A percentile compares a stretch with the other conserved stretches of the same genome.
Evolutionary conservation across 805 yeast genomes (phyloP).

Genomic region (Saturnispora zaruensis): DNA sequence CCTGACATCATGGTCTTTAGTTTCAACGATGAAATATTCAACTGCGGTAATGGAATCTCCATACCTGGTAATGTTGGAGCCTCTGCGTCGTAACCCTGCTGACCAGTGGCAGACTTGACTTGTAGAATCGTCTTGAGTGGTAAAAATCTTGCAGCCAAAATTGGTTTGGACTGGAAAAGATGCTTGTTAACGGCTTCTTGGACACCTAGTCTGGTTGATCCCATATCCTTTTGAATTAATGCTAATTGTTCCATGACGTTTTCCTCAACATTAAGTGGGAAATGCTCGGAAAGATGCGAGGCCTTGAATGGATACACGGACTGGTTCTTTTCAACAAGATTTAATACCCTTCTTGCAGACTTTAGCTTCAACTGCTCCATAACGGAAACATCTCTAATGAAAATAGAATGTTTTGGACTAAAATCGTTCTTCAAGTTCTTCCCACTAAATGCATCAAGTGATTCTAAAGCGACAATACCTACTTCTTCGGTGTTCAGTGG

Average conservation of each 20-base stretch:
- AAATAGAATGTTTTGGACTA: slow-evolving; percentile 60
- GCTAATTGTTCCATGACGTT: slow-evolving; percentile 33
- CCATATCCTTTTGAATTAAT: slow-evolving; percentile 45
- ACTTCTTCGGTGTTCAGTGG: slow-evolving; percentile 43
- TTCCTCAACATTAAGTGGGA: slow-evolving; percentile 43
- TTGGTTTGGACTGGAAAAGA: slow-evolving; percentile 65
- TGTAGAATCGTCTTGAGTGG: slow-evolving; percentile 61
- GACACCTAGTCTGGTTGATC: slow-evolving; percentile 63
- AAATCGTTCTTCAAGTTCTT: slow-evolving; percentile 44
- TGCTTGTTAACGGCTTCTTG: slow-evolving; percentile 74
- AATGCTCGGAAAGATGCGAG: slow-evolving; percentile 53
- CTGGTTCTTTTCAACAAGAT: slow-evolving; percentile 58
- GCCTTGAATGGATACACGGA: slow-evolving; percentile 92
- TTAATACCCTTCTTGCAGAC: slow-evolving; percentile 62
- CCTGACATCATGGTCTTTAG: slow-evolving; percentile 53
- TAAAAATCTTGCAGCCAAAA: slow-evolving; percentile 61
- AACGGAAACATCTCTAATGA: slow-evolving; percentile 80
- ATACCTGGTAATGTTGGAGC: slow-evolving; percentile 61
- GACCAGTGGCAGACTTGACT: slow-evolving; percentile 58
- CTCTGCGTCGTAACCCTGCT: slow-evolving; percentile 55
- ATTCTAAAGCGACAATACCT: slow-evolving; percentile 63
- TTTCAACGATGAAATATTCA: slow-evolving; percentile 63
- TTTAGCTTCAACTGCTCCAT: slow-evolving; percentile 67
- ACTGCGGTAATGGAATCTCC: slow-evolving; percentile 66
- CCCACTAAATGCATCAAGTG: slow-evolving; percentile 56